Evolutionary conservation across 2,329 filamentous ascomycete species (phyloP).

Genomic region (Microcyclosporella mali): DNA sequence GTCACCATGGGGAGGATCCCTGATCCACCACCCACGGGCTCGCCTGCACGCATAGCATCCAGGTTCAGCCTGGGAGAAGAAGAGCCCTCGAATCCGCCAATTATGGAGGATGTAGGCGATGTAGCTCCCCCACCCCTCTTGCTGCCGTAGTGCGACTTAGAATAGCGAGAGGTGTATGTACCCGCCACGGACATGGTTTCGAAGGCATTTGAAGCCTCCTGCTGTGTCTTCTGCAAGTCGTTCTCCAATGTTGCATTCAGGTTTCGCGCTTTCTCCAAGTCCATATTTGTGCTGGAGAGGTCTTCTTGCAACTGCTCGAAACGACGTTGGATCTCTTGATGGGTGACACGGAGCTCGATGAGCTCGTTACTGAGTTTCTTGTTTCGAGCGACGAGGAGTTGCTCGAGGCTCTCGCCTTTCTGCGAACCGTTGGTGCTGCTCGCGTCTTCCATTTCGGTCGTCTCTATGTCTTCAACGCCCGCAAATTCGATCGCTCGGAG

Average conservation of each 20-base stretch:
- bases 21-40: conserved; percentile 66
- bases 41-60: conserved; percentile 58
- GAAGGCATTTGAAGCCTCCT: conserved; percentile 75
- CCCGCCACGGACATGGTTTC: conserved; percentile 89
- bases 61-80: conserved; percentile 40
- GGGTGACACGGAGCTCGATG: conserved; percentile 84
- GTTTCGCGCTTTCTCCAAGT: conserved; percentile 76
- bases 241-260: conserved; percentile 87
- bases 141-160: conserved; percentile 53
- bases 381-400: conserved; percentile 84
- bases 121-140: conserved; percentile 64
- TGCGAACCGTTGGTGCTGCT: conserved; percentile 45
- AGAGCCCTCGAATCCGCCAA: conserved; percentile 81
- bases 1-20: conserved; percentile 92
- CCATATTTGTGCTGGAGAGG: conserved; percentile 72
- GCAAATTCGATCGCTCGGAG: conserved; percentile 95
- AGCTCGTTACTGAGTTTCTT: conserved; percentile 95
- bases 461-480: conserved; percentile 66
- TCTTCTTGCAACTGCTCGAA: conserved; percentile 78
- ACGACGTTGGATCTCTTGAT: conserved; percentile 79
- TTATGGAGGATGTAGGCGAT: conserved; percentile 95
- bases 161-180: conserved; percentile 77
- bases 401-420: conserved; percentile 75
- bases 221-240: conserved; percentile 80
- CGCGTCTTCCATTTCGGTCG: conserved; percentile 50